Base-by-base conservation (phyloP, 2,329 filamentous ascomycete species). In the Diaporthe velutina region DNA sequence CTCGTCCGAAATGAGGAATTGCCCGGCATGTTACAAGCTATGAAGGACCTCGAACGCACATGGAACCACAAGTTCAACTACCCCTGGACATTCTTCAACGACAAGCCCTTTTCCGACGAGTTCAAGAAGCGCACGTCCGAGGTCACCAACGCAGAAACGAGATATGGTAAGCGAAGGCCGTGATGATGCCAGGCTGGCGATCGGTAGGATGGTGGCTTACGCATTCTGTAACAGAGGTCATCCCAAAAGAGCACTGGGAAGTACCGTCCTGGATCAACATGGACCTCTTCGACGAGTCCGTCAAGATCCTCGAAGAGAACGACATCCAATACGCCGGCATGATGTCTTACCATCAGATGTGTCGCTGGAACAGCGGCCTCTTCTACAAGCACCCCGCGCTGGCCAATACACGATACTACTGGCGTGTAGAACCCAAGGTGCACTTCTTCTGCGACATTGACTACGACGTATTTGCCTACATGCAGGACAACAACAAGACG, bases 11-110 rank as follows among this genome's bases (percentile, higher is more conserved):
- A 99, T 81, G 92, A 94, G 82, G 97, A 99, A 86, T 86, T 98
- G 38, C 86, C 91, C 30, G 94, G 93, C 61, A 94, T 99, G 88
- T 87, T 98, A 35, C 90, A 93, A 81, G 95, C 95, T 35, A 99
- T 99, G 95, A 85, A 85, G 73, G 96, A 99, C 81, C 89, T 99
- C 75, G 97, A 99, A 86, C 88, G 93, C 78, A 98, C 96, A 1
- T 99, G 96, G 95, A 99, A 99, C 81, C 88, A 91, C 88, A 99
- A 99, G 82, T 99, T 98, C 90, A 99, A 99, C 87, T 99, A 99
- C 82, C 97, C 97, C 0, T 99, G 97, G 95, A 98, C 95, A 12
- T 99, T 99, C 84, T 97, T 99, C 89, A 99, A 99, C 85, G 96
- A 99, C 81, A 93, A 94, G 70, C 94, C 95, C 22, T 99, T 99